Base-by-base conservation (phyloP, 805 yeast genomes). In the Tetrapisispora arboricola region DNA sequence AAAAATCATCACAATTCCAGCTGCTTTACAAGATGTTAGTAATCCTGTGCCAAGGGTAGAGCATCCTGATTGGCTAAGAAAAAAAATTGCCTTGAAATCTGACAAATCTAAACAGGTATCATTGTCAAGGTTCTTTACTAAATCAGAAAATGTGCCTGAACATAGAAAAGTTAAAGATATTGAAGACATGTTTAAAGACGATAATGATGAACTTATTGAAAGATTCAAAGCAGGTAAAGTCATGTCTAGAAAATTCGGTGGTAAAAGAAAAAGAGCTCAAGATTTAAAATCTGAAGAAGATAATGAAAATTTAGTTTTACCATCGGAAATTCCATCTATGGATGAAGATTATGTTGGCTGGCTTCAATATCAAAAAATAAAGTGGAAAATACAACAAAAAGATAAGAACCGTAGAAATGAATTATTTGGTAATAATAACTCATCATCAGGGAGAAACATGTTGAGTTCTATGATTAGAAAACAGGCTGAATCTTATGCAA, bases 21-120 rank as follows among this genome's bases (percentile, higher is more conserved):
- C 99, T 4, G 97, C 96, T 6, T 67, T 90, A 41, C 98, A 92
- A 64, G 76, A 77, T 39, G 75, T 90, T 15, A 63, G 68, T 12
- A 94, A 92, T 54, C 99, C 99, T 0, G 96, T 94, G 33, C 96
- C 96, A 5, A 70, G 96, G 50, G 90, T 94, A 6, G 75, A 75
- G 4, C 96, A 90, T 54, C 99, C 99, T 0, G 92, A 81, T 24
- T 92, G 99, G 99, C 67, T 92, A 42, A 73, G 71, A 44, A 78
- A 72, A 49, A 73, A 72, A 44, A 76, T 90, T 40, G 69, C 71
- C 2, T 64, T 64, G 6, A 73, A 68, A 41, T 76, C 76, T 41
- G 90, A 84, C 55, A 75, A 73, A 43, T 69, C 74, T 53, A 84
- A 84, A 53, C 97, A 90, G 60, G 68, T 78, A 2, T 73, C 77